phyloP scores from a whole-genome alignment of 257 asterid species.

The Echites panduratus region DNA sequence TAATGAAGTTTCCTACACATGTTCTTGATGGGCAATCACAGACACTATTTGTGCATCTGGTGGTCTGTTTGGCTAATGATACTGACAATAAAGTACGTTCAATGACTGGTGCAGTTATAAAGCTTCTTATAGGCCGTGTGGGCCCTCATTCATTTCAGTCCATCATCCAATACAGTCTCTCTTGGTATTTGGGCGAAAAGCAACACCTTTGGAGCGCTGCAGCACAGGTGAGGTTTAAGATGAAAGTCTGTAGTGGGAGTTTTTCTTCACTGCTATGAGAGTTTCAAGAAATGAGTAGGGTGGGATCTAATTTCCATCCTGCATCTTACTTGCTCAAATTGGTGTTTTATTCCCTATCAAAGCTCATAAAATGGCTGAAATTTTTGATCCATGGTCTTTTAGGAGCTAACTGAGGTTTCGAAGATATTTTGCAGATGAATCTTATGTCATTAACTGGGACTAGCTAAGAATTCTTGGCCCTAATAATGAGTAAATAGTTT shows the following conservation, averaged over 20 bases:
- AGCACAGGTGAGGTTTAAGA: constrained; percentile 64
- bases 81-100: constrained; percentile 70
- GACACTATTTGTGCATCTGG: constrained; percentile 66
- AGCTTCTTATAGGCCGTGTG: constrained; percentile 68
- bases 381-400: not conserved
- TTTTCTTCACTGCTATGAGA: not conserved
- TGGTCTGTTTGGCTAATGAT: constrained; percentile 70
- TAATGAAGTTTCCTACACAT: constrained; percentile 57
- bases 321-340: not conserved
- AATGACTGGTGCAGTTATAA: constrained; percentile 73
- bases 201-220: constrained; percentile 75
- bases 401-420: not conserved
- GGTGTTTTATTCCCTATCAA: not conserved
- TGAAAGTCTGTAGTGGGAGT: not conserved
- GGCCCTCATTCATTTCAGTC: constrained; percentile 40
- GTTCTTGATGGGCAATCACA: constrained; percentile 54
- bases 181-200: constrained; percentile 72
- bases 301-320: not conserved
- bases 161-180: constrained; percentile 54
- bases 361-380: not conserved
- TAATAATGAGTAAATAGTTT: not conserved
- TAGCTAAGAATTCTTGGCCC: not conserved
- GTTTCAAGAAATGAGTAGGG: not conserved
- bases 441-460: not conserved
- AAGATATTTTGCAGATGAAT: not conserved